A percentile compares a stretch with the other conserved stretches of the same genome.
phyloP scores from a whole-genome alignment of 2,329 filamentous ascomycete genomes.

The Colletotrichum limetticola region DNA sequence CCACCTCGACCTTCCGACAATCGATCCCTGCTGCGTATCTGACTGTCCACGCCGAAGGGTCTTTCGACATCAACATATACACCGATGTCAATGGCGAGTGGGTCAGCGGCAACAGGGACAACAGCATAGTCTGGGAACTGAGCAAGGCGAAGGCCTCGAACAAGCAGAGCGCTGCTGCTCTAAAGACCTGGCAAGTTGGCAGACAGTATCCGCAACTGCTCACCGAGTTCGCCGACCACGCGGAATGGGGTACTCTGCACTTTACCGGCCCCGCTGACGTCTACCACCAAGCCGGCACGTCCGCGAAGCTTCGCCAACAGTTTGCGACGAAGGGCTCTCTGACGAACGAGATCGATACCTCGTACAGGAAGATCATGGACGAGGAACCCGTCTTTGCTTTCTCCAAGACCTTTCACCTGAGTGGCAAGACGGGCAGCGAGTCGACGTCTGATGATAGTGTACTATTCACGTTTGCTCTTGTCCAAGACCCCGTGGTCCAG shows the following conservation, averaged over 20 bases:
- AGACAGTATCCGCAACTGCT: slow-evolving; percentile 74
- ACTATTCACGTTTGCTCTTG: slow-evolving; percentile 80
- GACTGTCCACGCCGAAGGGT: slow-evolving; percentile 75
- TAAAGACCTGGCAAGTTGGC: slow-evolving; percentile 76
- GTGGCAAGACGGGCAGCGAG: slow-evolving; percentile 38
- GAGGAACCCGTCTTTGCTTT: slow-evolving; percentile 87
- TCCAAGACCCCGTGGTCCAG: slow-evolving; percentile 83
- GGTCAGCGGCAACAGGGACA: slow-evolving; percentile 80
- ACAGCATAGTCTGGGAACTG: slow-evolving; percentile 76
- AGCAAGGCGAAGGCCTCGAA: slow-evolving; percentile 53
- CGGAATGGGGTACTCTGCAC: slow-evolving; percentile 86
- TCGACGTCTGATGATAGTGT: slow-evolving; percentile 60
- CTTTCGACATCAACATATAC: slow-evolving; percentile 72
- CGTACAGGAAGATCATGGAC: slow-evolving; percentile 77
- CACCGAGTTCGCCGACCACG: slow-evolving; percentile 77
- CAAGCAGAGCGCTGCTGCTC: slow-evolving; percentile 45
- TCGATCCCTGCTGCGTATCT: slow-evolving; percentile 86
- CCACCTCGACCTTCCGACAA: slow-evolving; percentile 82
- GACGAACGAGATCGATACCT: slow-evolving; percentile 72
- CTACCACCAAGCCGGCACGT: slow-evolving; percentile 77
- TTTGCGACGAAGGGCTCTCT: slow-evolving; percentile 77
- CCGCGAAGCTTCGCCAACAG: slow-evolving; percentile 70
- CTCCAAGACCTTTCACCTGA: slow-evolving; percentile 69
- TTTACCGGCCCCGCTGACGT: slow-evolving; percentile 78
- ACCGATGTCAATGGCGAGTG: slow-evolving; percentile 80